Conservation (phyloP, 1,284 basidiomycete species). For the Ceratorhiza oryzae-sativae region DNA sequence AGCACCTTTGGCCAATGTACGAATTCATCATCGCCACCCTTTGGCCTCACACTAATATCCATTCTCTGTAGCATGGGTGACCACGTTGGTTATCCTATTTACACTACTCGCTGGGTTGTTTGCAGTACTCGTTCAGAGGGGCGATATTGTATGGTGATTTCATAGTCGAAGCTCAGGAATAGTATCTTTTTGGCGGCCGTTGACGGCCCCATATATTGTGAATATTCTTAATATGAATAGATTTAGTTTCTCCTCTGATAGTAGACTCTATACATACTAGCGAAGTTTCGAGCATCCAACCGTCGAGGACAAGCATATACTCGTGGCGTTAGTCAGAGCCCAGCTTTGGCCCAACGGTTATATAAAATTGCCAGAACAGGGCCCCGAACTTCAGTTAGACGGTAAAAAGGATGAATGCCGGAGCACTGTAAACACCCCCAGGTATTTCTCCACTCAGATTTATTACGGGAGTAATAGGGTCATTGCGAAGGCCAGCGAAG, state of each 20-base stretch:
- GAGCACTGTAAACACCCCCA: too few relatives aligned
- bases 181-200: background rate
- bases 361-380: too few relatives aligned
- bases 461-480: too few relatives aligned
- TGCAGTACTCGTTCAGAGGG: conserved; percentile 29
- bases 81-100: conserved; percentile 46
- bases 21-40: conserved; percentile 1
- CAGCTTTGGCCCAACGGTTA: too few relatives aligned
- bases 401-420: too few relatives aligned
- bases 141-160: conserved; percentile 20
- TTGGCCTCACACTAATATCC: background rate
- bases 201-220: background rate
- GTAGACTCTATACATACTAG: too few relatives aligned
- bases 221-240: conserved; percentile 3
- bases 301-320: too few relatives aligned
- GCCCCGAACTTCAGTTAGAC: too few relatives aligned
- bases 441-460: too few relatives aligned
- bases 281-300: background rate
- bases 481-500: too few relatives aligned
- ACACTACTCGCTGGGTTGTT: conserved; percentile 37
- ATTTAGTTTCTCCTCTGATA: background rate
- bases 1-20: conserved; percentile 51
- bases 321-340: too few relatives aligned
- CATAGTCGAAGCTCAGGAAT: background rate
- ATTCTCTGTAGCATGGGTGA: conserved; percentile 53